A percentile compares a stretch with the other conserved stretches of the same genome.
Evolutionary conservation across 495 filamentous ascomycete species (phyloP).

Genomic region (Daldinia bambusicola): DNA sequence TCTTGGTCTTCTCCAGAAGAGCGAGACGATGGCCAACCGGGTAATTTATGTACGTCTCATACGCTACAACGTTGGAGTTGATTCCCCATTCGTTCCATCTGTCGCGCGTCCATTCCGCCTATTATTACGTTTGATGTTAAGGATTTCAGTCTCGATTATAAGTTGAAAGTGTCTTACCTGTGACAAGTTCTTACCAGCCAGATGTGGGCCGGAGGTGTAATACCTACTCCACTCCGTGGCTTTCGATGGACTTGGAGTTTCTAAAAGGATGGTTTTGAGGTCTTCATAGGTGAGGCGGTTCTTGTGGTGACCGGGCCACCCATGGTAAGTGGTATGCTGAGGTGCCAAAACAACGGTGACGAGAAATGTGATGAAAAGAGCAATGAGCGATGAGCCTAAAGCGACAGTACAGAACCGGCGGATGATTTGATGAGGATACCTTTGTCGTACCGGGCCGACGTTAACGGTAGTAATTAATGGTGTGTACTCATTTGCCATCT

Average conservation of each 20-base stretch:
- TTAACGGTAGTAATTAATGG: slow-evolving; percentile 70
- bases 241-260: slow-evolving; percentile 74
- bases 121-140: slow-evolving; percentile 35
- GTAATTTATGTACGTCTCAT: slow-evolving; percentile 94
- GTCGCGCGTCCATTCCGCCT: slow-evolving; percentile 88
- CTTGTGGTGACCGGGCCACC: slow-evolving; percentile 54
- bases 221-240: slow-evolving; percentile 87
- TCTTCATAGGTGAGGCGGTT: slow-evolving; percentile 67
- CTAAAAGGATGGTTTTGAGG: slow-evolving; percentile 74
- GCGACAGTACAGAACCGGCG: slow-evolving; percentile 78
- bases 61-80: slow-evolving; percentile 74
- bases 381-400: slow-evolving; percentile 65
- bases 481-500: slow-evolving; percentile 68
- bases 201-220: slow-evolving; percentile 88
- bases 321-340: slow-evolving; percentile 53
- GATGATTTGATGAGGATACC: slow-evolving; percentile 74
- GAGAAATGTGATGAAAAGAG: slow-evolving; percentile 70
- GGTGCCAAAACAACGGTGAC: slow-evolving; percentile 61
- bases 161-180: slow-evolving; percentile 46
- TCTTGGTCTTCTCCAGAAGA: slow-evolving; percentile 68
- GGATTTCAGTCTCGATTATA: neutral
- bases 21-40: slow-evolving; percentile 82
- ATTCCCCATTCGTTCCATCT: slow-evolving; percentile 88
- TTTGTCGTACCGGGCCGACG: slow-evolving; percentile 62
- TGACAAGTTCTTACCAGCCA: slow-evolving; percentile 87